A percentile compares a stretch with the other conserved stretches of the same genome.
phyloP scores from a whole-genome alignment of 2,329 filamentous ascomycete species.

The Colletotrichum aenigma region DNA sequence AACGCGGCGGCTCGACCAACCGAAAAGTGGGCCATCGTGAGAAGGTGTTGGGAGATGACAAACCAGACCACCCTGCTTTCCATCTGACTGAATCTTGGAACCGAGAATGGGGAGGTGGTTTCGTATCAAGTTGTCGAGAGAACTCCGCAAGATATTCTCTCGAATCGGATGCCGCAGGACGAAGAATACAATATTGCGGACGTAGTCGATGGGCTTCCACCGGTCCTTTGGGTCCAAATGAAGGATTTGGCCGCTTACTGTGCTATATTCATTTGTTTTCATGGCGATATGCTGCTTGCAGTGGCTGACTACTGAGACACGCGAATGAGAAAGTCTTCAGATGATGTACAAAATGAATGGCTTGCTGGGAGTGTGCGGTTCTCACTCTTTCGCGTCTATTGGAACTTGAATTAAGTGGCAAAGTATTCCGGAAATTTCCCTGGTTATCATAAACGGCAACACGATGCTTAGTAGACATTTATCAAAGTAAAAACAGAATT shows the following conservation, averaged over 20 bases:
- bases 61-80: not conserved
- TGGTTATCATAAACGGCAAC: not conserved
- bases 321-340: not conserved
- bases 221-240: conserved; percentile 5
- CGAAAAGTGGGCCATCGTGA: not conserved
- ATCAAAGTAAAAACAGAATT: not conserved
- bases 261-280: not conserved
- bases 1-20: conserved; percentile 11
- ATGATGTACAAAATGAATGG: not conserved
- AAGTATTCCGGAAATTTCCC: not conserved
- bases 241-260: not conserved
- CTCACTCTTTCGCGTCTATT: not conserved
- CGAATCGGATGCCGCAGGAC: conserved; percentile 14
- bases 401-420: not conserved
- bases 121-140: conserved; percentile 21
- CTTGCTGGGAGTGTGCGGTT: not conserved
- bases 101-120: conserved; percentile 22
- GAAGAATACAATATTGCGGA: conserved; percentile 21
- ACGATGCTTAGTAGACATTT: not conserved
- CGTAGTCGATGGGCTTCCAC: conserved; percentile 15
- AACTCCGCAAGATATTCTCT: not conserved
- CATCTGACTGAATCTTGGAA: conserved; percentile 4
- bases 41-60: not conserved
- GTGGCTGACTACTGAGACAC: not conserved
- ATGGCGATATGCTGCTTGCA: not conserved